phyloP scores from a whole-genome alignment of 331 rosid species.

The Malus hybrid region DNA sequence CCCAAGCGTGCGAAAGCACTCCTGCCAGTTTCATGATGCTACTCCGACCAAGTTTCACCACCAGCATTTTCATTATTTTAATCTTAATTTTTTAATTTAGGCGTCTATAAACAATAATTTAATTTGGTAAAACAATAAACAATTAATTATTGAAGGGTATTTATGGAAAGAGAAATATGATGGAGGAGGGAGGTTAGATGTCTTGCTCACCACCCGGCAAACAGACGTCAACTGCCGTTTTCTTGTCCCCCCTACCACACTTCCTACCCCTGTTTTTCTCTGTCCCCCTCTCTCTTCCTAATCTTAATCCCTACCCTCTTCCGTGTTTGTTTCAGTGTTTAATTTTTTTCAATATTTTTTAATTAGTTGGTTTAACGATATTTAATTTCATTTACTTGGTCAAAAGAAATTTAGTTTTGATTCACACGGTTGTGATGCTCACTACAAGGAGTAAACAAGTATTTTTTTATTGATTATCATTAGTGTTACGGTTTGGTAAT shows the following conservation, averaged over 20 bases:
- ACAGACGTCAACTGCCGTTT: constrained; percentile 39
- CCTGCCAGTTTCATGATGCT: constrained; percentile 19
- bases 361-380: no score
- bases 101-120: background rate
- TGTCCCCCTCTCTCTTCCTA: constrained; percentile 21
- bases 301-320: background rate
- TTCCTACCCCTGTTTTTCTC: constrained; percentile 26
- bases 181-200: constrained; percentile 30
- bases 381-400: no score
- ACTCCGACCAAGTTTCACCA: background rate
- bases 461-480: no score
- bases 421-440: no score
- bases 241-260: constrained; percentile 54
- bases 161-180: constrained; percentile 10
- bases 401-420: no score
- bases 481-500: no score
- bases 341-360: no score
- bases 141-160: constrained; percentile 10
- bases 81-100: background rate
- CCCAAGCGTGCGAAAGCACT: constrained; percentile 24
- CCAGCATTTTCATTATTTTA: no score
- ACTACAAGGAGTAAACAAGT: no score
- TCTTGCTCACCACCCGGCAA: constrained; percentile 55
- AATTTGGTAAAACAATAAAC: background rate
- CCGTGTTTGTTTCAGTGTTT: background rate